phyloP scores from a whole-genome alignment of 169 alveolate species.

The Cryptosporidium baileyi region DNA sequence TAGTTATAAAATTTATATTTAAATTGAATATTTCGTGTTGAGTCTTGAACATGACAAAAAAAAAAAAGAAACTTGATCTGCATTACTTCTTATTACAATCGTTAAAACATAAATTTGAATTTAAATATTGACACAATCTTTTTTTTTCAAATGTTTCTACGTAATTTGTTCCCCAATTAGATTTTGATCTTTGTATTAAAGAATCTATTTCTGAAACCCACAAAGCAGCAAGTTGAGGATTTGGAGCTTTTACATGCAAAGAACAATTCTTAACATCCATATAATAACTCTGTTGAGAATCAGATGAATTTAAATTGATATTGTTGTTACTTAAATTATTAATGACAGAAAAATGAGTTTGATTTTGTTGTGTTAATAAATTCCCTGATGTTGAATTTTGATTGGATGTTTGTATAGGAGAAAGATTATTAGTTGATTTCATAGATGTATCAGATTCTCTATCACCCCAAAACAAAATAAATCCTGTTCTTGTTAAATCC shows the following conservation, averaged over 20 bases:
- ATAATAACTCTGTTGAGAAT: not conserved
- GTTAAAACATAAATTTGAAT: no score
- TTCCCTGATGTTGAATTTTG: not conserved
- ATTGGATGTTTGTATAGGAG: constrained; percentile 36
- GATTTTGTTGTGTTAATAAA: not conserved
- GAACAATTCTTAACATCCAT: constrained; percentile 48
- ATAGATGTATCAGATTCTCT: constrained; percentile 22
- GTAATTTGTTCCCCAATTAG: constrained; percentile 35
- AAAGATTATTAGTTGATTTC: not conserved
- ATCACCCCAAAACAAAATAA: constrained; percentile 60
- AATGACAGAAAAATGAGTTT: not conserved
- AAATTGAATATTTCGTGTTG: no score
- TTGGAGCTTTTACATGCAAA: constrained; percentile 31
- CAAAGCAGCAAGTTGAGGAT: constrained; percentile 23
- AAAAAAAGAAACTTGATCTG: no score
- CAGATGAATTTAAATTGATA: not conserved
- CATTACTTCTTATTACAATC: no score
- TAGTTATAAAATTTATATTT: no score
- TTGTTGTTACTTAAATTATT: not conserved
- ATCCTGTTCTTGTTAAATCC: constrained; percentile 54
- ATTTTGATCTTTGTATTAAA: constrained; percentile 26
- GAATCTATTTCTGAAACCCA: constrained; percentile 58
- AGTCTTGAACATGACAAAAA: no score
- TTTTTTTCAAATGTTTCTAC: constrained; percentile 20
- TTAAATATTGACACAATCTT: constrained; percentile 27